Evolutionary conservation across 805 yeast genomes (phyloP).

Genomic region (Priceomyces haplophilus): DNA sequence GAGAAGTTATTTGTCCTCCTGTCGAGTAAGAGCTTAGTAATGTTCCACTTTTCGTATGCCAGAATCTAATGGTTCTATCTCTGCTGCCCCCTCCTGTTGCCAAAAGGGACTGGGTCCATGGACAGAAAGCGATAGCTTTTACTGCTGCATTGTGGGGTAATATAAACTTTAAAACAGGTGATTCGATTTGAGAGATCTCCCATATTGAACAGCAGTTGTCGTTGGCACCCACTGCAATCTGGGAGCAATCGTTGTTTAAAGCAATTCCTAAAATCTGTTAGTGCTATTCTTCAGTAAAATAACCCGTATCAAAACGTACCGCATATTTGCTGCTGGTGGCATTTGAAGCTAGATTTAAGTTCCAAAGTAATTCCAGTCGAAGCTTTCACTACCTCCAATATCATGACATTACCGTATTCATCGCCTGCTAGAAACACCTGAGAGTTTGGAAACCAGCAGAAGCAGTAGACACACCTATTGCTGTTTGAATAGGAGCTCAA

Average conservation of each 20-base stretch:
- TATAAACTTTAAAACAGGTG: conserved; percentile 45
- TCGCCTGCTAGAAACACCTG: conserved; percentile 58
- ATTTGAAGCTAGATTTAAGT: conserved; percentile 16
- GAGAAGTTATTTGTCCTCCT: conserved; percentile 72
- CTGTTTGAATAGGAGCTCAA: conserved; percentile 15
- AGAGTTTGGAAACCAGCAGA: conserved; percentile 55
- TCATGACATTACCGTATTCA: conserved; percentile 56
- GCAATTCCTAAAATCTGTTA: conserved; percentile 49
- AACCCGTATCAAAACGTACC: conserved; percentile 21
- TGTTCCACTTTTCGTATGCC: conserved; percentile 84
- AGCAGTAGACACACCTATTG: conserved; percentile 50
- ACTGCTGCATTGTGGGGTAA: conserved; percentile 82
- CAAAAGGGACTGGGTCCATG: conserved; percentile 76
- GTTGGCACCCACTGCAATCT: conserved; percentile 79
- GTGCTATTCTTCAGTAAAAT: conserved; percentile 9
- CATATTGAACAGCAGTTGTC: conserved; percentile 79
- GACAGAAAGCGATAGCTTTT: conserved; percentile 86
- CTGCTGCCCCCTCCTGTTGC: conserved; percentile 92
- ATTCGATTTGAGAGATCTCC: conserved; percentile 47
- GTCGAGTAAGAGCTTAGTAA: conserved; percentile 55
- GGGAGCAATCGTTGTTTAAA: conserved; percentile 48
- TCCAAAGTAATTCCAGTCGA: conserved; percentile 7
- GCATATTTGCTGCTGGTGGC: conserved; percentile 37
- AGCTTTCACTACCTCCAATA: conserved; percentile 29
- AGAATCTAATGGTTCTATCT: conserved; percentile 76